phyloP scores from a whole-genome alignment of 805 yeast species.

The Starmera caribaea region DNA sequence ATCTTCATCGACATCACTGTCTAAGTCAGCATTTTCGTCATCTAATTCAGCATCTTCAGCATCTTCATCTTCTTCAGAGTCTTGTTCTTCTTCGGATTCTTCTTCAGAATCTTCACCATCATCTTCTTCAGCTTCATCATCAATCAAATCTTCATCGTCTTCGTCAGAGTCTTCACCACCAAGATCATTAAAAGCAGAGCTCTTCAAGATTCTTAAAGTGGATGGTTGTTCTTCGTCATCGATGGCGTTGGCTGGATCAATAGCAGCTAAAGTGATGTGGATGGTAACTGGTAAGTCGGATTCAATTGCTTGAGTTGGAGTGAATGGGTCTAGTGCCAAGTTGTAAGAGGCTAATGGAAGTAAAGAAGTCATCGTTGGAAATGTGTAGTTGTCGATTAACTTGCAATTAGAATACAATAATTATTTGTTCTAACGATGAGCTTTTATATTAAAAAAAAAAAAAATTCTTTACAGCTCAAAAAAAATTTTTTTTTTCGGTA shows the following conservation, averaged over 20 bases:
- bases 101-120: conserved; percentile 23
- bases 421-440: too few species aligned
- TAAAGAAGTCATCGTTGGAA: conserved; percentile 48
- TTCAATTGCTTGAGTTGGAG: conserved; percentile 80
- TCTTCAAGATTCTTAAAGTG: conserved; percentile 79
- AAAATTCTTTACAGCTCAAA: too few species aligned
- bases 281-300: conserved; percentile 83
- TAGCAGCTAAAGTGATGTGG: conserved; percentile 89
- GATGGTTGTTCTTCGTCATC: conserved; percentile 80
- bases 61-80: conserved; percentile 37
- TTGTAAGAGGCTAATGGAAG: conserved; percentile 83
- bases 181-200: conserved; percentile 36
- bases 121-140: conserved; percentile 22
- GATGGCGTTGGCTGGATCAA: conserved; percentile 74
- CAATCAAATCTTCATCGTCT: conserved; percentile 31
- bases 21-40: conserved; percentile 43
- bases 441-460: too few species aligned
- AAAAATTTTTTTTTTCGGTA: too few species aligned
- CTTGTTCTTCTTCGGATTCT: conserved; percentile 25
- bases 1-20: conserved; percentile 52
- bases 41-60: conserved; percentile 41
- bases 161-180: conserved; percentile 39
- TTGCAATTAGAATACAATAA: too few species aligned
- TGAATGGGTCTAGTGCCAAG: conserved; percentile 77
- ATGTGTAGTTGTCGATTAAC: conserved; percentile 1